Percentiles rank a stretch among this genome's conserved stretches.
Conservation (phyloP, 2,329 filamentous ascomycete species). For the Metarhizium brunneum region DNA sequence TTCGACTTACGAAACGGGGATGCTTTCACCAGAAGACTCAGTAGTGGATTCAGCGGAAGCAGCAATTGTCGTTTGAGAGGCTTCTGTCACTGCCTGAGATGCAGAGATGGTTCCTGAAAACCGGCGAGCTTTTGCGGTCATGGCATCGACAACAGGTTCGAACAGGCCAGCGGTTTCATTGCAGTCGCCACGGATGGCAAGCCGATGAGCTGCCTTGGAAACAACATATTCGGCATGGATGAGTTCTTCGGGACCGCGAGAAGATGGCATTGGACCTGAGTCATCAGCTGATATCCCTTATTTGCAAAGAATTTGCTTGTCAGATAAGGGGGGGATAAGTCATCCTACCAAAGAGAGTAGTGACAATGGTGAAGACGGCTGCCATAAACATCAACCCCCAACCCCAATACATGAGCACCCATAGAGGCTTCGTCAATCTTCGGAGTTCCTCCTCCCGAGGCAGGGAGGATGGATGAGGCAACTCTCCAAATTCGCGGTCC, state of each 20-base stretch:
- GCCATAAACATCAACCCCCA: background rate
- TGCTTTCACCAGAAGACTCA: conserved; percentile 11
- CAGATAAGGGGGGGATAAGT: background rate
- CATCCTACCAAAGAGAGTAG: conserved; percentile 16
- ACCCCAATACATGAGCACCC: background rate
- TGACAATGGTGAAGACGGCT: conserved; percentile 5
- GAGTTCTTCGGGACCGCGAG: conserved; percentile 8
- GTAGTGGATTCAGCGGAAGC: background rate
- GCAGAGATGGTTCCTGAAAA: conserved; percentile 9
- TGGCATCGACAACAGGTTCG: conserved; percentile 7
- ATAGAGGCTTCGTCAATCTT: background rate
- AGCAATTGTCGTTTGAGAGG: background rate
- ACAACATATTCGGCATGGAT: conserved; percentile 11
- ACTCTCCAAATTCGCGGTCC: conserved; percentile 16
- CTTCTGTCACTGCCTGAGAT: conserved; percentile 4
- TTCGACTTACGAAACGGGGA: conserved; percentile 25
- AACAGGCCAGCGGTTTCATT: conserved; percentile 8
- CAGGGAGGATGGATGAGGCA: background rate
- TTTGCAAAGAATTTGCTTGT: background rate
- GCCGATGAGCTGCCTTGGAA: conserved; percentile 12
- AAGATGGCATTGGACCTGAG: conserved; percentile 3
- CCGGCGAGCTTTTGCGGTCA: conserved; percentile 5
- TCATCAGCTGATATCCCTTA: background rate
- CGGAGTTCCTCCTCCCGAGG: background rate
- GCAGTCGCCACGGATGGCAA: conserved; percentile 13